Evolutionary conservation across 2,329 filamentous ascomycete genomes (phyloP), one percentile per base, ranked within the genome.

Genomic region (Endothia cerciana): DNA sequence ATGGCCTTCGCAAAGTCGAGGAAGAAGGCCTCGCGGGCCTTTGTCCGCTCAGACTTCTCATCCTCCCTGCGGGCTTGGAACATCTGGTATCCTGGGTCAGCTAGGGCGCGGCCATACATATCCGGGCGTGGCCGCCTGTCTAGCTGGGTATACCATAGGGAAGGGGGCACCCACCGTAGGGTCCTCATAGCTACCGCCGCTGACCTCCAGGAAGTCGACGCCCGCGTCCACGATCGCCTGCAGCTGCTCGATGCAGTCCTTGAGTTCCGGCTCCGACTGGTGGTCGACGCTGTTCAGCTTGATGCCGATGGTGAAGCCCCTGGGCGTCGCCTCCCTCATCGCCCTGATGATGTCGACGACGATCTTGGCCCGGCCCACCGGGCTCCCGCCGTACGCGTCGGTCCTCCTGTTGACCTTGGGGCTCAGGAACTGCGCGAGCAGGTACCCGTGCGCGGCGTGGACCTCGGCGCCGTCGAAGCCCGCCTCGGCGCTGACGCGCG

Each of bases 161-260:
- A 19, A n/a, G n/a, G n/a, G n/a, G 5, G 49, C 25, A 66, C 72
- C 61, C 71, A 85, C 83, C 60, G 69, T 71, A 0, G 85, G 81
- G 64, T 87, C 75, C 70, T 88, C 84, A 69, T 85, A 88, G 0
- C 75, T 84, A 0, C 90, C 89, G 0, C 89, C 90, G 22, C 83
- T 87, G 33, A 92, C 82, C 74, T 92, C 89, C 1, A 92, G 76
- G 69, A 91, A 91, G 74, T 92, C 89, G 1, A 91, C 76, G 5
- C 77, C 84, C 47, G 79, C 80, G 5, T 76, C 77, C 0, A 75
- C 74, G 4, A 89, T 81, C 22, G 79, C 72, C n/a, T 78, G 74
- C 11, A 89, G 78, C 72, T 91, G 88, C 65, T 85, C 82, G 47
- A 91, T 76, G 43, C 81, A 85, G 15, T 87, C 87, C 11, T 82